These are phyloP conservation scores for Colletotrichum euphorbiae DNA, from an alignment of 2,329 filamentous ascomycete genomes.

Conservation along the genomic window DNA sequence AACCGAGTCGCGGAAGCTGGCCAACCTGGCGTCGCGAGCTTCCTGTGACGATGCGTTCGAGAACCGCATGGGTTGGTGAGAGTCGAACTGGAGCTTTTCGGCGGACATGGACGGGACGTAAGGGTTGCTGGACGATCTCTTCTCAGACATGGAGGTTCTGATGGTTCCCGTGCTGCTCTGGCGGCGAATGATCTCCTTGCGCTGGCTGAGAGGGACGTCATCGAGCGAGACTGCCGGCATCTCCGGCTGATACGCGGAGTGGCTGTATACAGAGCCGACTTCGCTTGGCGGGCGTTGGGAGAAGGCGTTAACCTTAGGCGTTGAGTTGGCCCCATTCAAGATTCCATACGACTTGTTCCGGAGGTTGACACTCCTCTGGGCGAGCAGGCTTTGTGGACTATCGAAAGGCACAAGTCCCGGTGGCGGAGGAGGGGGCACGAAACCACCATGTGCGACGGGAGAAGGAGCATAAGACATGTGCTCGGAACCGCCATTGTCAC, in stretches of 20 bases:
- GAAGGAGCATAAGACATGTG: slow-evolving; percentile 39
- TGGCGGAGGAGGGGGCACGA: slow-evolving; percentile 30
- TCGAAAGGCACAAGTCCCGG: slow-evolving; percentile 63
- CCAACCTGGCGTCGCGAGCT: slow-evolving; percentile 69
- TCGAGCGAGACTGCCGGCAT: slow-evolving; percentile 57
- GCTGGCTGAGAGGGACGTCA: slow-evolving; percentile 78
- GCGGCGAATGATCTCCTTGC: slow-evolving; percentile 68
- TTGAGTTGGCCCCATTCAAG: slow-evolving; percentile 45
- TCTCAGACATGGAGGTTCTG: slow-evolving; percentile 41
- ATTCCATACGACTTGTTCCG: slow-evolving; percentile 63
- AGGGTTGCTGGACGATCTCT: slow-evolving; percentile 14
- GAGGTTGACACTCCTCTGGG: slow-evolving; percentile 65
- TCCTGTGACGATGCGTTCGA: slow-evolving; percentile 56
- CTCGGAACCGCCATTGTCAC: slow-evolving; percentile 29
- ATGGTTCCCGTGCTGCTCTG: slow-evolving; percentile 56
- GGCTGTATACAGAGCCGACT: slow-evolving; percentile 54
- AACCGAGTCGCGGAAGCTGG: slow-evolving; percentile 75
- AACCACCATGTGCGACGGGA: slow-evolving; percentile 36
- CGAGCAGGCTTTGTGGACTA: slow-evolving; percentile 67
- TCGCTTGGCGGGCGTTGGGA: slow-evolving; percentile 52
- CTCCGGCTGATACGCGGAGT: slow-evolving; percentile 44
- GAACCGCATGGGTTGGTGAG: slow-evolving; percentile 64
- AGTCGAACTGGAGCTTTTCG: slow-evolving; percentile 59
- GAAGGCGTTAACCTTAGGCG: slow-evolving; percentile 42
- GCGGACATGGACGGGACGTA: slow-evolving; percentile 41